A percentile compares a stretch with the other conserved stretches of the same genome.
These are phyloP conservation scores for Hibiscus mutabilis DNA, from an alignment of 345 rosid genomes.

Conservation along the genomic window DNA sequence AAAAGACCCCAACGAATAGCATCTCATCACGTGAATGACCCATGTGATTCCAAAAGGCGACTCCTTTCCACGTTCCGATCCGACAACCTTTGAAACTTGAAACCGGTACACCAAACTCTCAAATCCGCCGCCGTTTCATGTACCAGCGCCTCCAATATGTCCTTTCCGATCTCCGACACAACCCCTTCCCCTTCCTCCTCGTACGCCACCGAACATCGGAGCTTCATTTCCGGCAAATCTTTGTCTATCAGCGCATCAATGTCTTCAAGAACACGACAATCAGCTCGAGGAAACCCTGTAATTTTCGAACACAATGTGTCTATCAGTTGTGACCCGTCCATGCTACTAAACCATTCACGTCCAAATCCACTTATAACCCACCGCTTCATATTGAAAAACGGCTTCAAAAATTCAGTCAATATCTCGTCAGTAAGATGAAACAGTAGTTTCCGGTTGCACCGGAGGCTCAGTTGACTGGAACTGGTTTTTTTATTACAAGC, in stretches of 20 bases:
- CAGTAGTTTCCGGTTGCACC: slow-evolving; percentile 57
- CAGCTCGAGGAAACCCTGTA: slow-evolving; percentile 34
- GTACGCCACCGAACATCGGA: slow-evolving; percentile 13
- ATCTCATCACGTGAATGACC: slow-evolving; percentile 66
- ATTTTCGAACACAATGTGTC: slow-evolving; percentile 30
- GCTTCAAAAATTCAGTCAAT: slow-evolving; percentile 47
- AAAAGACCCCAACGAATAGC: slow-evolving; percentile 17
- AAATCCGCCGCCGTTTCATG: slow-evolving; percentile 36
- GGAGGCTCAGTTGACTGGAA: slow-evolving; percentile 24
- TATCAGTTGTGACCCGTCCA: slow-evolving; percentile 39
- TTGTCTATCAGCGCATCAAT: slow-evolving; percentile 51
- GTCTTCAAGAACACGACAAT: slow-evolving; percentile 61
- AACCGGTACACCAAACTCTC: background rate
- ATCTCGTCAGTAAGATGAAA: slow-evolving; percentile 66
- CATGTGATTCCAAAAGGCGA: slow-evolving; percentile 32
- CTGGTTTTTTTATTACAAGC: background rate
- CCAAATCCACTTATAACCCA: slow-evolving; percentile 22
- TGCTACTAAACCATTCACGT: background rate
- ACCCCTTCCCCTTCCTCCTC: slow-evolving; percentile 55
- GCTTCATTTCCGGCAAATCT: slow-evolving; percentile 36
- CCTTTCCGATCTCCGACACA: slow-evolving; percentile 40
- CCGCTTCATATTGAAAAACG: slow-evolving; percentile 41
- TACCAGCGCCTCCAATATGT: slow-evolving; percentile 37
- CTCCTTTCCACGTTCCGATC: too few species aligned
- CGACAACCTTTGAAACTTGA: background rate